Evolutionary conservation across 768 basidiomycete genomes (phyloP).

Genomic region (Suillus occidentalis): DNA sequence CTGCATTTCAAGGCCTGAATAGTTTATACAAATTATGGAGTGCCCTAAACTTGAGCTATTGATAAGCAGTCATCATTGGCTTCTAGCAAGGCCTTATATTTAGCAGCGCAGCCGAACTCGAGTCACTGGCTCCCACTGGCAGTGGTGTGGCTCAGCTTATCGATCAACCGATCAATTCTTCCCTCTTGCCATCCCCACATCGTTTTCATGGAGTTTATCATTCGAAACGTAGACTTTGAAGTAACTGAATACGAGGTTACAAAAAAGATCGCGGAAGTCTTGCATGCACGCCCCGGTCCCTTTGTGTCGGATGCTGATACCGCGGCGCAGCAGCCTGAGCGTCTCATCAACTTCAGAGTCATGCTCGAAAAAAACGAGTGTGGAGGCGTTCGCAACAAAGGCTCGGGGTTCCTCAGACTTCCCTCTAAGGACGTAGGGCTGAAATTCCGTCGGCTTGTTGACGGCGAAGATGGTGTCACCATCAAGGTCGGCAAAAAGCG

Average conservation of each 20-base stretch:
- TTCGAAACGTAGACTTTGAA: slow-evolving; percentile 34
- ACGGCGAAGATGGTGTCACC: slow-evolving; percentile 33
- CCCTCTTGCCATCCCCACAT: not conserved
- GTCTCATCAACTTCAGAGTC: slow-evolving; percentile 60
- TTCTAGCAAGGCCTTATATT: not conserved
- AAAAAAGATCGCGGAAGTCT: slow-evolving; percentile 49
- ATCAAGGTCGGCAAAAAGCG: slow-evolving; percentile 43
- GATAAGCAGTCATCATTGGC: too few relatives aligned
- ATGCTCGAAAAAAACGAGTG: slow-evolving; percentile 47
- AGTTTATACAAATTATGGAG: not conserved
- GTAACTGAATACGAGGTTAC: slow-evolving; percentile 58
- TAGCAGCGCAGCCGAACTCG: not conserved
- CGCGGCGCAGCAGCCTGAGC: slow-evolving; percentile 11
- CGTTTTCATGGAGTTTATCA: slow-evolving; percentile 38
- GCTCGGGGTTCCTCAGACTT: slow-evolving; percentile 40
- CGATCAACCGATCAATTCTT: not conserved
- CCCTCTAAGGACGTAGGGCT: slow-evolving; percentile 34
- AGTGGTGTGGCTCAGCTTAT: not conserved
- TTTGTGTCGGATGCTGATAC: slow-evolving; percentile 23
- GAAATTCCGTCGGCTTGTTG: slow-evolving; percentile 48
- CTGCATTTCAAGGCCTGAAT: not conserved
- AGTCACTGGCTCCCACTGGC: not conserved
- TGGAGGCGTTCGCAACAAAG: slow-evolving; percentile 59
- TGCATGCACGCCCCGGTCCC: slow-evolving; percentile 44
- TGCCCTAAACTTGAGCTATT: not conserved